Conservation (phyloP, 108 stramenopile genomes). For the Tribonema minus region DNA sequence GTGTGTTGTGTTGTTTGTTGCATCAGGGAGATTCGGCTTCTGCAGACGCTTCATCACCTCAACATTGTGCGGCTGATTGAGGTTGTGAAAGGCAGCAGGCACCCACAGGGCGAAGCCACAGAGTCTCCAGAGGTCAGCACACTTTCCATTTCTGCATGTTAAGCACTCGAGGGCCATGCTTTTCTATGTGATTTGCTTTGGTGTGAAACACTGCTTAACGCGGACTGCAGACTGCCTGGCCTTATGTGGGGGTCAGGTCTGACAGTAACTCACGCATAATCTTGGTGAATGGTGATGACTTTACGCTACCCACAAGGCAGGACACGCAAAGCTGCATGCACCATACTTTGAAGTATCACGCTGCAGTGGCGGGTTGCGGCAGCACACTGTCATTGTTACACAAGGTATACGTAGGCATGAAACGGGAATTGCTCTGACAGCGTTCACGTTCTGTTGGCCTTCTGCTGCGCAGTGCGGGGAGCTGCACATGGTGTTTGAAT, state of each 20-base stretch:
- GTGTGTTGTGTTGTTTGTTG: neutral
- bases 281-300: too few species aligned
- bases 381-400: neutral
- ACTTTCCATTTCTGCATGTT: too few species aligned
- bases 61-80: neutral
- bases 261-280: too few species aligned
- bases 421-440: too few species aligned
- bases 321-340: neutral
- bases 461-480: neutral
- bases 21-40: neutral
- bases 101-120: neutral
- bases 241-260: neutral
- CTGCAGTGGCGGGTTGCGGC: neutral
- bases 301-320: neutral
- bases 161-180: too few species aligned
- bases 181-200: too few species aligned
- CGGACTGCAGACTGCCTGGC: neutral
- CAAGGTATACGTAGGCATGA: neutral
- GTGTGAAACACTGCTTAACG: neutral
- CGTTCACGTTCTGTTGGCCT: too few species aligned
- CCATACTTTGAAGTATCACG: neutral
- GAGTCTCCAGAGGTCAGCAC: too few species aligned
- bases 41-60: neutral
- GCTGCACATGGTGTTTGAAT: conserved; percentile 61
- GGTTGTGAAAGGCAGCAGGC: neutral